A percentile compares a stretch with the other conserved stretches of the same genome.
phyloP scores from a whole-genome alignment of 257 asterid species.

The Jacaranda copaia region DNA sequence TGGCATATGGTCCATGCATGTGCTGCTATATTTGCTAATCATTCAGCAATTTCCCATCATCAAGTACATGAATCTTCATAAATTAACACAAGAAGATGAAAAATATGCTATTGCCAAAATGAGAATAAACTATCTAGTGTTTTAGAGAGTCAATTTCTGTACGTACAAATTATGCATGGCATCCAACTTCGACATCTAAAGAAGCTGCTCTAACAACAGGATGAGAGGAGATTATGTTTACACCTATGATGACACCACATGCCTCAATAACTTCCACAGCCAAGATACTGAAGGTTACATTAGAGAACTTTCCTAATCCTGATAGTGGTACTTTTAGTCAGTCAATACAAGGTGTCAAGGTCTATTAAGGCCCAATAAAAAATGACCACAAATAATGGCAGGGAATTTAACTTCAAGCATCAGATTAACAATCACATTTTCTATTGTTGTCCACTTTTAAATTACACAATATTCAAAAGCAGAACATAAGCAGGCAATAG shows the following conservation, averaged over 20 bases:
- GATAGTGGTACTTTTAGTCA: background rate
- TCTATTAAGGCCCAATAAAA: background rate
- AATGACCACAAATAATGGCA: background rate
- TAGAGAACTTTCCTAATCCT: background rate
- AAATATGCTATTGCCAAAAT: background rate
- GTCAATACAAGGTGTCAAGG: background rate
- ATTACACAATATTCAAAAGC: too few species aligned
- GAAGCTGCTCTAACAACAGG: background rate
- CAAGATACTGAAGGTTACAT: background rate
- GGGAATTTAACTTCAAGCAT: slow-evolving; percentile 10
- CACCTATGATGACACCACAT: background rate
- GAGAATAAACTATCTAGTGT: background rate
- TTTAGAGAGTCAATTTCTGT: background rate
- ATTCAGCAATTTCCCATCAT: background rate
- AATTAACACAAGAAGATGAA: background rate
- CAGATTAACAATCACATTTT: background rate
- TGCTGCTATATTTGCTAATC: background rate
- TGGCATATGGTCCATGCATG: background rate
- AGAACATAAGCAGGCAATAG: background rate
- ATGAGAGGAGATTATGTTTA: background rate
- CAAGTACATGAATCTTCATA: slow-evolving; percentile 1
- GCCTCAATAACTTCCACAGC: background rate
- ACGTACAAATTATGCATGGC: background rate
- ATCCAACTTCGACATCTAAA: background rate
- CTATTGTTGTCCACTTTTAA: slow-evolving; percentile 9